Evolutionary conservation across 2,329 filamentous ascomycete species (phyloP).

Genomic region (Sporothrix dimorphospora): DNA sequence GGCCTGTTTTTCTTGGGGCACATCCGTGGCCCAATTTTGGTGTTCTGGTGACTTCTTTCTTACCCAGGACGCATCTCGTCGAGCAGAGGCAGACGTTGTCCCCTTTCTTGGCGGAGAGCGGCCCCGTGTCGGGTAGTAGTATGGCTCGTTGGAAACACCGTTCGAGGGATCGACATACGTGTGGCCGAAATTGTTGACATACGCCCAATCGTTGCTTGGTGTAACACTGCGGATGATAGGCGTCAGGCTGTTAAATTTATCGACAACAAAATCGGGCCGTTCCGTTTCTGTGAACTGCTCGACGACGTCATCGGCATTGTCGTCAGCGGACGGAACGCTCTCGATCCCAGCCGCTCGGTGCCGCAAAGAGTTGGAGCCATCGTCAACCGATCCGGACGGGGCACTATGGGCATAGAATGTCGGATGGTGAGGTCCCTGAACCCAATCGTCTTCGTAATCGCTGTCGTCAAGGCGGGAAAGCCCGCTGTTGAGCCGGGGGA

Average conservation of each 20-base stretch:
- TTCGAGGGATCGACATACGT: constrained; percentile 44
- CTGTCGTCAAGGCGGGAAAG: constrained; percentile 35
- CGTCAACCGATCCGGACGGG: constrained; percentile 47
- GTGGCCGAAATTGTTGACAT: constrained; percentile 41
- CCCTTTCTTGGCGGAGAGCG: constrained; percentile 53
- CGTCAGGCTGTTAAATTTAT: constrained; percentile 40
- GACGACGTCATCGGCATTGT: background rate
- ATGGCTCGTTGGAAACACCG: constrained; percentile 47
- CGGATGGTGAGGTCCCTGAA: constrained; percentile 26
- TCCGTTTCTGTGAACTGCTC: constrained; percentile 33
- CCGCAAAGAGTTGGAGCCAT: constrained; percentile 40
- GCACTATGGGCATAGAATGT: constrained; percentile 35
- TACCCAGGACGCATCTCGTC: constrained; percentile 14
- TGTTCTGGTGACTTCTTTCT: background rate
- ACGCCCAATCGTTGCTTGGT: constrained; percentile 50
- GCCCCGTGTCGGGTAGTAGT: constrained; percentile 53
- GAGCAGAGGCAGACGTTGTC: background rate
- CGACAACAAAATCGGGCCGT: constrained; percentile 45
- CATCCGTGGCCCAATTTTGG: background rate
- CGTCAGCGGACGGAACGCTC: background rate
- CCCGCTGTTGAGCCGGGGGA: constrained; percentile 54
- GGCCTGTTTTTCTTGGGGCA: too few species aligned
- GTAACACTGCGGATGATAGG: constrained; percentile 48
- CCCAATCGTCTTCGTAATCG: constrained; percentile 38
- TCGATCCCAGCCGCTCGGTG: constrained; percentile 14